Evolutionary conservation across 108 stramenopile species (phyloP).

Genomic region (Fragilariopsis cylindrus): DNA sequence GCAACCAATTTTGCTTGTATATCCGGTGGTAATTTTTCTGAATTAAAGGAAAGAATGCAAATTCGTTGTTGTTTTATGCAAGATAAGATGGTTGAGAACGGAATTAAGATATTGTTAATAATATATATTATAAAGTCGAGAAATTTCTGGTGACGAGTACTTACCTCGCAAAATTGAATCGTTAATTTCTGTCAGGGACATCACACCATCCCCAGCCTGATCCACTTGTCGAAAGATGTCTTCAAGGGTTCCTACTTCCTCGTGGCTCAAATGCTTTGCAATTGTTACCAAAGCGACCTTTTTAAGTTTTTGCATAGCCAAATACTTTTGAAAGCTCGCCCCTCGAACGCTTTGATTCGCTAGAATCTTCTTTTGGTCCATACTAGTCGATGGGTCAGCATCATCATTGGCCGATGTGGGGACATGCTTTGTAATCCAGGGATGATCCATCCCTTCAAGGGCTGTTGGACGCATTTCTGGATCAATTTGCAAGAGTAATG

Average conservation of each 20-base stretch:
- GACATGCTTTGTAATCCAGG: constrained; percentile 68
- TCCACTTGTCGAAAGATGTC: constrained; percentile 80
- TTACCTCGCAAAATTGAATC: constrained; percentile 56
- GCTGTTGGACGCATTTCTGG: constrained; percentile 72
- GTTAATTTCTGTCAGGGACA: constrained; percentile 79
- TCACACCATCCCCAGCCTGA: constrained; percentile 60
- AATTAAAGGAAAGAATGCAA: background rate
- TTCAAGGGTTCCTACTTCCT: constrained; percentile 68
- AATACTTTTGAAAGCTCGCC: constrained; percentile 69
- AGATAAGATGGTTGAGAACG: background rate
- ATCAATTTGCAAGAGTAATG: constrained; percentile 56
- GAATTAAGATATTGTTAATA: background rate
- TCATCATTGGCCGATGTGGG: constrained; percentile 7
- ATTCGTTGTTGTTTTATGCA: background rate
- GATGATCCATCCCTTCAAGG: constrained; percentile 65
- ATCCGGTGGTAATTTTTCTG: constrained; percentile 36
- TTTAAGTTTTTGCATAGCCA: constrained; percentile 84
- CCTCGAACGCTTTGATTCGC: constrained; percentile 32
- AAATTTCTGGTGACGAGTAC: background rate
- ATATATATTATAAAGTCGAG: background rate
- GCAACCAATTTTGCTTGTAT: constrained; percentile 43
- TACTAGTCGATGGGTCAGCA: constrained; percentile 17
- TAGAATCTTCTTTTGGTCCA: constrained; percentile 22
- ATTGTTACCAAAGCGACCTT: constrained; percentile 84
- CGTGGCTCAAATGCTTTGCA: constrained; percentile 74